Evolutionary conservation across 176 grass and related monocot genomes (phyloP).

Genomic region (Aegilops speltoides): DNA sequence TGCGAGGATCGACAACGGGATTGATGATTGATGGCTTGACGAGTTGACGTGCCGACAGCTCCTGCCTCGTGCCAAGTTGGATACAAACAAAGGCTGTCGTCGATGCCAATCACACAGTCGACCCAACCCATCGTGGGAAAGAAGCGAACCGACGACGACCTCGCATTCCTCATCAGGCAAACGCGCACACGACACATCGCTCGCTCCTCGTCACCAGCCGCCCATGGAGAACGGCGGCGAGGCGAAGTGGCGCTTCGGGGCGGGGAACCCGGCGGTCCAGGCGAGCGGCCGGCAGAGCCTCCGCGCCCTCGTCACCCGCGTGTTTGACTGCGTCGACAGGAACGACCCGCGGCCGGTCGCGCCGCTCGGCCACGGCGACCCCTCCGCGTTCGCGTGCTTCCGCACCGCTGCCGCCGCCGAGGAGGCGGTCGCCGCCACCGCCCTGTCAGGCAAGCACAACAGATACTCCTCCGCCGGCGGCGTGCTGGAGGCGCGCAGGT

Average conservation of each 20-base stretch:
- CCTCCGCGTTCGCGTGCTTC: conserved; percentile 44
- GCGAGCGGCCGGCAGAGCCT: conserved; percentile 11
- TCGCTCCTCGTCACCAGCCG: neutral
- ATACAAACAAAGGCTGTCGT: too few species aligned
- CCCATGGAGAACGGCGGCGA: conserved; percentile 17
- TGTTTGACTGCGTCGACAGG: conserved; percentile 19
- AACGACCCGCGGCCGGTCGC: conserved; percentile 14
- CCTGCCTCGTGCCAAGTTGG: too few species aligned
- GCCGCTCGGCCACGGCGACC: conserved; percentile 49
- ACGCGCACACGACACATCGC: too few species aligned
- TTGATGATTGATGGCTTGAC: too few species aligned
- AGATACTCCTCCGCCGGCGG: conserved; percentile 21
- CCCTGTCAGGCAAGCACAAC: conserved; percentile 14
- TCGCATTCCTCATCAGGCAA: too few species aligned
- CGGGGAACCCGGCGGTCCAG: conserved; percentile 19
- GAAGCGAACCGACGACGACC: too few species aligned
- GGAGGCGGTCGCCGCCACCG: conserved; percentile 9
- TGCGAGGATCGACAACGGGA: too few species aligned
- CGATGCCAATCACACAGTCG: too few species aligned
- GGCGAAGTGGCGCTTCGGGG: conserved; percentile 31
- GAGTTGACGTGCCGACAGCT: too few species aligned
- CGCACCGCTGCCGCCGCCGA: conserved; percentile 12
- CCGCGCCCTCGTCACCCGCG: neutral
- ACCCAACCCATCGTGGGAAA: too few species aligned
- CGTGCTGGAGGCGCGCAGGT: conserved; percentile 24